Evolutionary conservation across 805 yeast species (phyloP).

Genomic region (Danielia oregonensis): DNA sequence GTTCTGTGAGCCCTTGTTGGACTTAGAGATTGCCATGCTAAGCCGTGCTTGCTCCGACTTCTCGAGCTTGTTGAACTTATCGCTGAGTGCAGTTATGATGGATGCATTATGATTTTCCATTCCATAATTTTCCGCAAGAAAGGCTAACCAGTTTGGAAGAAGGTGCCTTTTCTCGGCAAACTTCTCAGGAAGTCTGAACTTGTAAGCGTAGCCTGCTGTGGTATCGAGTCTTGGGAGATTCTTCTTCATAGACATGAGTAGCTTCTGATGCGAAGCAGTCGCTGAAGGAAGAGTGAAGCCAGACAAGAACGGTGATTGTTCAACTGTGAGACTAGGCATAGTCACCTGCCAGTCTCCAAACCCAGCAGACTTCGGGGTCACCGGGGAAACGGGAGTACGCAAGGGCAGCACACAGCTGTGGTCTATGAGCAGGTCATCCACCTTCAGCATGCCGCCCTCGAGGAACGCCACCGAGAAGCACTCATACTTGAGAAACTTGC

Average conservation of each 20-base stretch:
- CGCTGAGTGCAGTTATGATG: constrained; percentile 22
- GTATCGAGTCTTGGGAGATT: constrained; percentile 26
- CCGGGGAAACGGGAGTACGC: constrained; percentile 10
- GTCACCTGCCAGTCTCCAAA: constrained; percentile 4
- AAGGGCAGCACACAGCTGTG: constrained; percentile 7
- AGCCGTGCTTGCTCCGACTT: constrained; percentile 35
- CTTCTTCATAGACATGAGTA: constrained; percentile 34
- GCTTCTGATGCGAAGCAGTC: constrained; percentile 32
- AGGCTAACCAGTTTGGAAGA: constrained; percentile 34
- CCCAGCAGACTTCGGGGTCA: constrained; percentile 6
- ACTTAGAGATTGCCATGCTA: constrained; percentile 26
- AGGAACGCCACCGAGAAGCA: constrained; percentile 21
- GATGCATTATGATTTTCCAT: constrained; percentile 13
- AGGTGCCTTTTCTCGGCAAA: constrained; percentile 10
- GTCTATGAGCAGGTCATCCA: constrained; percentile 9
- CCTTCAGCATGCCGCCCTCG: constrained; percentile 25
- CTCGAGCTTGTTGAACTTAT: constrained; percentile 37
- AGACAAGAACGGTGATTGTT: constrained; percentile 22
- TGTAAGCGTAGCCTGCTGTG: constrained; percentile 16
- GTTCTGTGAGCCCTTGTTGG: constrained; percentile 3
- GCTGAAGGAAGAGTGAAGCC: constrained; percentile 43
- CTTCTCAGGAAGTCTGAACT: constrained; percentile 21
- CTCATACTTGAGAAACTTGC: constrained; percentile 23
- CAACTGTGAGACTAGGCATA: constrained; percentile 1
- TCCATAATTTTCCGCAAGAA: constrained; percentile 17